Conservation (phyloP, 75 land plant genomes). For the Isoetes taiwanensis region DNA sequence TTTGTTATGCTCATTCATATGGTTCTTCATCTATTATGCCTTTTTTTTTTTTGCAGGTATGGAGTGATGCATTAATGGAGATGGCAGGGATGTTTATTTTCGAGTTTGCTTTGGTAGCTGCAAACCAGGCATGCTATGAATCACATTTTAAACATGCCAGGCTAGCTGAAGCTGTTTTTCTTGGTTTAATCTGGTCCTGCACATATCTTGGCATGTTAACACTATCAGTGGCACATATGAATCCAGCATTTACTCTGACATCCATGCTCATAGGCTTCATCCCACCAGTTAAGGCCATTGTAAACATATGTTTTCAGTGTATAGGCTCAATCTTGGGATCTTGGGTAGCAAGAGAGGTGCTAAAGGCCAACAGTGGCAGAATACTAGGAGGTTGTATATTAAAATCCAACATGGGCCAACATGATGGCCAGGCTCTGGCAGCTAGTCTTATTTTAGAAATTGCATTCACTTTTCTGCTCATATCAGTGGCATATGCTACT, state of each 20-base stretch:
- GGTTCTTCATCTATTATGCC: too few relatives aligned
- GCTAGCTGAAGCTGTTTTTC: neutral
- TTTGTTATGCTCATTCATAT: too few relatives aligned
- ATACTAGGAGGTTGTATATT: too few relatives aligned
- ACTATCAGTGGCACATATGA: neutral
- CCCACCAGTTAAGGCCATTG: neutral
- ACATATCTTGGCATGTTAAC: neutral
- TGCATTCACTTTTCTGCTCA: constrained; percentile 3
- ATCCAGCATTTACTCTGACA: neutral
- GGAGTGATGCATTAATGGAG: neutral
- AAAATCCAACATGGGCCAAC: neutral
- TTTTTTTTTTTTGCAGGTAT: too few relatives aligned
- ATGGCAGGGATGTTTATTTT: neutral
- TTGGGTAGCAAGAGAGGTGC: neutral
- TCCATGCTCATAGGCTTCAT: neutral
- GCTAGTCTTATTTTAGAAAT: constrained; percentile 1
- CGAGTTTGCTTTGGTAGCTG: neutral
- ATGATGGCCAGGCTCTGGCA: neutral
- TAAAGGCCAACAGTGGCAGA: neutral
- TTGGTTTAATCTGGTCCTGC: neutral
- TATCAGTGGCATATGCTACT: neutral
- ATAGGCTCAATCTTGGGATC: neutral
- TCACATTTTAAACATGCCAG: neutral
- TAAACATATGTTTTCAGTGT: neutral
- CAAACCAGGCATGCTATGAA: neutral